A percentile compares a stretch with the other conserved stretches of the same genome.
These are phyloP conservation scores for Micractinium sp. DNA, from an alignment of 139 green algal genomes.

Conservation along the genomic window DNA sequence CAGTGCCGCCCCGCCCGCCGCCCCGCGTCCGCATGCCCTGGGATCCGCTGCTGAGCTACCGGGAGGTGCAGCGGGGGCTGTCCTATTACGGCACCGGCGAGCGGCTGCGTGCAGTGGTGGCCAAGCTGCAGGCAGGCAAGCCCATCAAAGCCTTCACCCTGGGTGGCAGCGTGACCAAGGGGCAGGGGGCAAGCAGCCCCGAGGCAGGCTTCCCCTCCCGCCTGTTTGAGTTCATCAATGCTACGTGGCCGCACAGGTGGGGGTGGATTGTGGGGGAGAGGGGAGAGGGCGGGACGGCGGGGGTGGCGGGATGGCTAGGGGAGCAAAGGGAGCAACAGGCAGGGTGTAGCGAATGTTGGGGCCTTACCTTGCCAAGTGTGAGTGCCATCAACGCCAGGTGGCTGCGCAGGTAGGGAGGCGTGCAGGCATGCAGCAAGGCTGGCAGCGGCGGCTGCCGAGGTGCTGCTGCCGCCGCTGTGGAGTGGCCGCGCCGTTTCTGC, in stretches of 20 bases:
- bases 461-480: background rate
- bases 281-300: background rate
- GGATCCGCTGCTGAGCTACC: background rate
- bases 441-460: too few species aligned
- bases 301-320: too few species aligned
- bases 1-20: background rate
- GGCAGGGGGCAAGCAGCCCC: background rate
- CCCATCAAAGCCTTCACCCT: slow-evolving; percentile 12
- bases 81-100: background rate
- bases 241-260: slow-evolving; percentile 6
- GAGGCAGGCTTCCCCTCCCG: background rate
- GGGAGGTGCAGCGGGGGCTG: background rate
- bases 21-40: background rate
- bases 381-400: too few species aligned
- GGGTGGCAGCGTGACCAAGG: slow-evolving; percentile 6
- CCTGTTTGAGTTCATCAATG: slow-evolving; percentile 13
- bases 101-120: background rate
- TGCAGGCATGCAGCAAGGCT: too few species aligned
- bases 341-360: too few species aligned
- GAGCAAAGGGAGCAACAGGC: too few species aligned
- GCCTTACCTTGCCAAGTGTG: too few species aligned
- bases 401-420: too few species aligned
- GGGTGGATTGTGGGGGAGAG: background rate
- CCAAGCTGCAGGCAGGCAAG: slow-evolving; percentile 3
- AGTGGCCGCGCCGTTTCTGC: background rate